Evolutionary conservation across 768 basidiomycete species (phyloP), one percentile per base, ranked within the genome.

Genomic region (Boletus reticuloceps): DNA sequence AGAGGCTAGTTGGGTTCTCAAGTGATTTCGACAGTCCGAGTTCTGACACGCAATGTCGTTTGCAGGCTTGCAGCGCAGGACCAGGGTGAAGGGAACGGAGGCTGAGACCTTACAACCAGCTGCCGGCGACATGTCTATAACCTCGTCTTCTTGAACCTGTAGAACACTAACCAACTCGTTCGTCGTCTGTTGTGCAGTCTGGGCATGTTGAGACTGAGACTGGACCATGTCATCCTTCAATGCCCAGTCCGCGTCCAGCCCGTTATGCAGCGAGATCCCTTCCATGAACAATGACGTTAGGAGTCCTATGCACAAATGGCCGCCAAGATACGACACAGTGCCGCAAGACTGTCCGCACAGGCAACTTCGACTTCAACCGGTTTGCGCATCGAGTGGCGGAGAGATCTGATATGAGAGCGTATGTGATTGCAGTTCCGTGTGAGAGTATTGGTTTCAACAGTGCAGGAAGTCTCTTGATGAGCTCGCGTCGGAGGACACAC

Each of bases 401-500:
- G 20, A 83, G 76, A 14, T 62, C 22, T 22, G 22, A 22, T 22
- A 22, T 22, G 36, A 75, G 70, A 0, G 77, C 69, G 59, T 77
- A 82, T 14, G 74, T 69, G 49, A 82, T 66, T 38, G 78, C 72
- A 22, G 70, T 67, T 13, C 75, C 76, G n/a, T 63, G 53, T 0
- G 74, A 72, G 55, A 79, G 25, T 64, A 62, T 2, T 59, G n/a
- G 41, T 9, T 70, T 32, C 54, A 81, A 80, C 0, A 58, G 67
- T 0, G 45, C 41, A 0, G 83, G 81, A 0, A 85, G 75, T 4
- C 63, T 64, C 32, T 61, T 68, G 6, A 63, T 63, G 9, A 85
- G 75, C 50, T 76, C 55, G 63, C 82, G 85, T 57, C 80, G 79
- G 1, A 84, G 69, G 40, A 84, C 72, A 0, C 20, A 1, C 2